These are phyloP conservation scores for Cladosporium sp. DNA, from an alignment of 2,329 filamentous ascomycete species.

Conservation along the genomic window DNA sequence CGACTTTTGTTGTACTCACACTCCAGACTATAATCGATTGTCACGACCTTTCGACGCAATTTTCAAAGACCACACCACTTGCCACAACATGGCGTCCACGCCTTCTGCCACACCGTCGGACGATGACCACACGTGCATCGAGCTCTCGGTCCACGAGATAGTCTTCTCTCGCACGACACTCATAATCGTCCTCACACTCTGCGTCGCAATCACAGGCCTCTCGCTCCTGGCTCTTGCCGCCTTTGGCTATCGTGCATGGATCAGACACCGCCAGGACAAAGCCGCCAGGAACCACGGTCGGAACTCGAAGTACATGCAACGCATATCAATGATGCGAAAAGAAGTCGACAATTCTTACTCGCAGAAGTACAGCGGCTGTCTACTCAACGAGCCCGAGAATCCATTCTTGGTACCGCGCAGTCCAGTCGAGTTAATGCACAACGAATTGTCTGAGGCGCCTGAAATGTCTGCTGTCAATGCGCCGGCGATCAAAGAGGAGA, in stretches of 20 bases:
- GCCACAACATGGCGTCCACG: neutral
- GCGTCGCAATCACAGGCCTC: conserved; percentile 19
- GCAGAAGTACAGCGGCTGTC: conserved; percentile 21
- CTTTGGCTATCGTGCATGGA: conserved; percentile 20
- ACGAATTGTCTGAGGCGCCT: conserved; percentile 24
- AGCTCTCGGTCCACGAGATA: conserved; percentile 17
- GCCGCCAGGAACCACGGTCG: conserved; percentile 23
- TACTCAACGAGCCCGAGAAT: conserved; percentile 24
- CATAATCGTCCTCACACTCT: conserved; percentile 22
- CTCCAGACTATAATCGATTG: too few relatives aligned
- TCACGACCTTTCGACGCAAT: too few relatives aligned
- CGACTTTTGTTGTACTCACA: neutral
- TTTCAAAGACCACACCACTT: too few relatives aligned
- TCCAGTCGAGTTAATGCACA: conserved; percentile 23
- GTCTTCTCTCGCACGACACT: conserved; percentile 24
- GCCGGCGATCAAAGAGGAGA: conserved; percentile 1
- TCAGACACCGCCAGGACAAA: conserved; percentile 15
- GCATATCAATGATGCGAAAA: conserved; percentile 24
- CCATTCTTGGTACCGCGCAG: conserved; percentile 24
- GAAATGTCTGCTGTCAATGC: conserved; percentile 12
- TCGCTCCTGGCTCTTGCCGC: conserved; percentile 19
- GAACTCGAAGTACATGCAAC: conserved; percentile 18
- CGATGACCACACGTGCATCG: conserved; percentile 9
- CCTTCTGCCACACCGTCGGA: neutral
- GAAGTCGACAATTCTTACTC: conserved; percentile 24